phyloP scores from a whole-genome alignment of 2,329 filamentous ascomycete species.

The Lojkania enalia region DNA sequence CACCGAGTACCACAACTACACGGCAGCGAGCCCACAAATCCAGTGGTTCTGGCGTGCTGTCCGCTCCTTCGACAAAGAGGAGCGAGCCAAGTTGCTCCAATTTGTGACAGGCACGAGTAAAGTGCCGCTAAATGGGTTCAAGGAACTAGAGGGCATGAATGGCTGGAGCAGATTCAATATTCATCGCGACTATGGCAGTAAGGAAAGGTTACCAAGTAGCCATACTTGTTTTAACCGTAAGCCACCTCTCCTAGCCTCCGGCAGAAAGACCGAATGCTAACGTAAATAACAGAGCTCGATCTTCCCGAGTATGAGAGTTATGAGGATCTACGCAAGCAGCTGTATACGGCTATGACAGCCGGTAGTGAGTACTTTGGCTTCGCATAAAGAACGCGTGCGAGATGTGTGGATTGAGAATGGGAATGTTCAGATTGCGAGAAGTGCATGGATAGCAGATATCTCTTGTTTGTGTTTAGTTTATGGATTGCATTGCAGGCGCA shows the following conservation, averaged over 20 bases:
- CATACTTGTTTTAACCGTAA: slow-evolving; percentile 99
- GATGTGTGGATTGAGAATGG: too few species aligned
- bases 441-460: too few species aligned
- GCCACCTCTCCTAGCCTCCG: slow-evolving; percentile 46
- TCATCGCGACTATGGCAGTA: slow-evolving; percentile 95
- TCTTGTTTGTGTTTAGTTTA: too few species aligned
- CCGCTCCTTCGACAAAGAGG: slow-evolving; percentile 97
- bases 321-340: slow-evolving; percentile 80
- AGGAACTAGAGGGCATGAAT: slow-evolving; percentile 99
- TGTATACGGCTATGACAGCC: slow-evolving; percentile 96
- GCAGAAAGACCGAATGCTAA: slow-evolving; percentile 40
- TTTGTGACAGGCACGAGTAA: slow-evolving; percentile 99
- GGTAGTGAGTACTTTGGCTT: slow-evolving; percentile 98
- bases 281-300: slow-evolving; percentile 74
- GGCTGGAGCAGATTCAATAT: slow-evolving; percentile 98
- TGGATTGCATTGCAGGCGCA: too few species aligned
- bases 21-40: slow-evolving; percentile 89
- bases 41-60: slow-evolving; percentile 99
- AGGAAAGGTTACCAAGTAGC: slow-evolving; percentile 90
- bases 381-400: too few species aligned
- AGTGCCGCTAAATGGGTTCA: slow-evolving; percentile 97
- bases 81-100: slow-evolving; percentile 93
- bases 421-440: too few species aligned
- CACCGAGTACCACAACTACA: slow-evolving; percentile 98
- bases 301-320: slow-evolving; percentile 98